Conservation (phyloP, 2,329 filamentous ascomycete species). For the Colletotrichum caudatum region DNA sequence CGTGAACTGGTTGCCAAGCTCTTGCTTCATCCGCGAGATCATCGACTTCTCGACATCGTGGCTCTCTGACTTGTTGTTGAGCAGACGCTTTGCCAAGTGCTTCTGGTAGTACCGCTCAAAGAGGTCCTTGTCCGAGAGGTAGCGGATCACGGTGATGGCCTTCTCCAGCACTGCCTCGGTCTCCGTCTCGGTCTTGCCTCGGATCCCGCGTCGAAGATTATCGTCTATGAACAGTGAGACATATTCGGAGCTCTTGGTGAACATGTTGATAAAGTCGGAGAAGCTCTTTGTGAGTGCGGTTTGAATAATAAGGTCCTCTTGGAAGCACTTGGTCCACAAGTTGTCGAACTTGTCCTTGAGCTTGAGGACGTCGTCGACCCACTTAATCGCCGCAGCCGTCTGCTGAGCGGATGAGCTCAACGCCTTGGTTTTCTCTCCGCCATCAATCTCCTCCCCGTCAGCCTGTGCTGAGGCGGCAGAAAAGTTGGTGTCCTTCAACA, state of each 20-base stretch:
- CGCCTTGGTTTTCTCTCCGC: slow-evolving; percentile 60
- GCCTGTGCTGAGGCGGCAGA: slow-evolving; percentile 54
- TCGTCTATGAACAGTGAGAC: slow-evolving; percentile 98
- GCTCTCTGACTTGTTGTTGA: slow-evolving; percentile 91
- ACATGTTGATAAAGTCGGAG: slow-evolving; percentile 93
- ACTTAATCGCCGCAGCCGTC: slow-evolving; percentile 89
- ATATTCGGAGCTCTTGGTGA: slow-evolving; percentile 86
- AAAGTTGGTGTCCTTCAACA: slow-evolving; percentile 68
- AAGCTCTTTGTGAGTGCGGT: slow-evolving; percentile 89
- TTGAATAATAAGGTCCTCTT: slow-evolving; percentile 80
- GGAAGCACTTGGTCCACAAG: slow-evolving; percentile 80
- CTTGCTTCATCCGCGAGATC: slow-evolving; percentile 96
- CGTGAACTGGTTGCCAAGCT: slow-evolving; percentile 94
- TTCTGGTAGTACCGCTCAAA: slow-evolving; percentile 99
- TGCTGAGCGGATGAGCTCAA: slow-evolving; percentile 71
- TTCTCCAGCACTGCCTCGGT: slow-evolving; percentile 88
- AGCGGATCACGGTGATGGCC: slow-evolving; percentile 87
- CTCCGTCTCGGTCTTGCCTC: slow-evolving; percentile 90
- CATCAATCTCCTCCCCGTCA: slow-evolving; percentile 63
- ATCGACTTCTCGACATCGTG: slow-evolving; percentile 95
- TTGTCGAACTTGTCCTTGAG: slow-evolving; percentile 92
- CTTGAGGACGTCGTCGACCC: slow-evolving; percentile 90
- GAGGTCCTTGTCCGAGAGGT: slow-evolving; percentile 90
- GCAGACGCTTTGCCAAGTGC: slow-evolving; percentile 86
- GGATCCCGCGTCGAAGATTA: slow-evolving; percentile 92